phyloP scores from a whole-genome alignment of 345 rosid species.

The Syzygium jambos region DNA sequence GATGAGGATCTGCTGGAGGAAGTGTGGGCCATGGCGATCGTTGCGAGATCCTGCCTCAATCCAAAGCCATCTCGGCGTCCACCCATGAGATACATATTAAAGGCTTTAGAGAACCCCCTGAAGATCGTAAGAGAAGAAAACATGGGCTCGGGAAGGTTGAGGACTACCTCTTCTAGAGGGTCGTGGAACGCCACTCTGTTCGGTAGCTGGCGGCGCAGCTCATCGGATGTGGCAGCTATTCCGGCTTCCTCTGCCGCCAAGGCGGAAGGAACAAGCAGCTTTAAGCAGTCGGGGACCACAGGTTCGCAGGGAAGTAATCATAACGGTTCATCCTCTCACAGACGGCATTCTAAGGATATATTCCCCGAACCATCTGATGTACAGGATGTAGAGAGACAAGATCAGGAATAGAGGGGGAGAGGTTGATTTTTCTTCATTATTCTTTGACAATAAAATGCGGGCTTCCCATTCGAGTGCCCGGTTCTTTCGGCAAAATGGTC shows the following conservation, averaged over 20 bases:
- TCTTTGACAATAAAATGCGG: conserved; percentile 53
- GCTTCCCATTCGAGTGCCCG: conserved; percentile 31
- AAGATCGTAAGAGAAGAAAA: conserved; percentile 86
- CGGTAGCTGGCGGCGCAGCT: conserved; percentile 93
- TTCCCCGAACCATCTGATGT: conserved; percentile 63
- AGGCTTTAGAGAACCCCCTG: conserved; percentile 87
- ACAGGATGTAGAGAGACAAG: conserved; percentile 47
- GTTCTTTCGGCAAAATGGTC: neutral
- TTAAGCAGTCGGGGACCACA: conserved; percentile 60
- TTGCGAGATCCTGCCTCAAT: conserved; percentile 91
- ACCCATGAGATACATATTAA: conserved; percentile 82
- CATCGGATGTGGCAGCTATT: conserved; percentile 55
- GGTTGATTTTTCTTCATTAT: conserved; percentile 28
- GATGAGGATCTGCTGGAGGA: conserved; percentile 95
- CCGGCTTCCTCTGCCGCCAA: conserved; percentile 24
- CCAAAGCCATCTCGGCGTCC: conserved; percentile 92
- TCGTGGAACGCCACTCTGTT: conserved; percentile 93
- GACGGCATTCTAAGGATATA: conserved; percentile 78
- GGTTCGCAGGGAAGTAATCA: conserved; percentile 81
- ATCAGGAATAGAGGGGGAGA: conserved; percentile 19
- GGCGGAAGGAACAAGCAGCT: conserved; percentile 43
- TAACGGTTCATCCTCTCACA: conserved; percentile 66
- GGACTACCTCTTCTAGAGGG: conserved; percentile 80
- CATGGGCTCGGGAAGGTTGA: conserved; percentile 62
- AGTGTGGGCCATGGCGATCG: conserved; percentile 99